phyloP scores from a whole-genome alignment of 2,329 filamentous ascomycete species.

The Pseudopyricularia javanii region DNA sequence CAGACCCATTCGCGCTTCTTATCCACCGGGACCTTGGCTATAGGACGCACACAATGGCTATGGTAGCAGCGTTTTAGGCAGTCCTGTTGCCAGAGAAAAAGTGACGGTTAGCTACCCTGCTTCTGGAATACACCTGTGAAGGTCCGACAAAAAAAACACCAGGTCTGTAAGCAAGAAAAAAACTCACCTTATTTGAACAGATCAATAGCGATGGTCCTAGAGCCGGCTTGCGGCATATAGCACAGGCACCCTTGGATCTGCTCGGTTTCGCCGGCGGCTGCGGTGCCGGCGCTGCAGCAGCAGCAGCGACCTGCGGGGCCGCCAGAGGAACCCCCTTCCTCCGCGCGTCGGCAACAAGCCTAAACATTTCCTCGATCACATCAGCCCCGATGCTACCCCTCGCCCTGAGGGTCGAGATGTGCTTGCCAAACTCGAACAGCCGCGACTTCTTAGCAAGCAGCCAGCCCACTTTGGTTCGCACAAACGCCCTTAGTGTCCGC shows the following conservation, averaged over 20 bases:
- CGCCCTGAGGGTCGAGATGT: constrained; percentile 36
- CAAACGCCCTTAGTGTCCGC: constrained; percentile 37
- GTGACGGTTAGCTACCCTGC: too few relatives aligned
- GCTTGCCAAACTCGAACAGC: constrained; percentile 42
- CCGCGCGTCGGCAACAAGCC: constrained; percentile 27
- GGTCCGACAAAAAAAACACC: not conserved
- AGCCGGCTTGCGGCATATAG: constrained; percentile 33
- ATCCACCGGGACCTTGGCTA: constrained; percentile 20
- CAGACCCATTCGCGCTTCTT: not conserved
- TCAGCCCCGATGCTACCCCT: constrained; percentile 32
- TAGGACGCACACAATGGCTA: constrained; percentile 27
- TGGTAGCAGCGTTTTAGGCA: constrained; percentile 36
- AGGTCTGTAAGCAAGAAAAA: not conserved
- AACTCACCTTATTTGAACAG: constrained; percentile 35
- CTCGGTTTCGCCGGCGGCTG: constrained; percentile 19
- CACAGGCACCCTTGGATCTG: constrained; percentile 31
- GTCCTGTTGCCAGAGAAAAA: too few relatives aligned
- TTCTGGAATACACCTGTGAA: too few relatives aligned
- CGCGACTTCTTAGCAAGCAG: constrained; percentile 33
- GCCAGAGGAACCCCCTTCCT: constrained; percentile 10
- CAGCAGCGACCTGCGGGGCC: constrained; percentile 1
- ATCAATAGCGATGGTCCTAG: constrained; percentile 33
- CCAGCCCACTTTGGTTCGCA: constrained; percentile 37
- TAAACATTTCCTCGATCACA: constrained; percentile 28
- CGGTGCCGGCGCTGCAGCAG: constrained; percentile 1